Conservation (phyloP, 2,329 filamentous ascomycete species). For the Nothophaeocryptopus gaeumannii region DNA sequence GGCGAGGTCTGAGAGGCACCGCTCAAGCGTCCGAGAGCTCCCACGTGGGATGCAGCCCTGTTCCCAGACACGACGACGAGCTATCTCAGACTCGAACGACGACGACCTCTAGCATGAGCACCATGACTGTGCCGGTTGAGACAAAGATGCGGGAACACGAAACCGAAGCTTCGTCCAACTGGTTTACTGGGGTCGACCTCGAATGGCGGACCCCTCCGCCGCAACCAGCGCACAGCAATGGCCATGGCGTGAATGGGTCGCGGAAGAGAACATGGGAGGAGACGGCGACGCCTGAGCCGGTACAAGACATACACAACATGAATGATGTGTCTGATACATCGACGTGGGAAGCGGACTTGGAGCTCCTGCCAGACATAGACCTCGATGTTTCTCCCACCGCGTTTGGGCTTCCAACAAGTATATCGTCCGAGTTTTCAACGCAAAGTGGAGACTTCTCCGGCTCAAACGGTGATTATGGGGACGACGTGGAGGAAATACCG, state of each 20-base stretch:
- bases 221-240: constrained; percentile 8
- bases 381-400: constrained; percentile 3
- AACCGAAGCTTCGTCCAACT: constrained; percentile 2
- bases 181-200: constrained; percentile 22
- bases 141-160: constrained; percentile 16
- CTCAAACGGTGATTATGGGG: constrained; percentile 6
- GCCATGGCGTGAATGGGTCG: constrained; percentile 14
- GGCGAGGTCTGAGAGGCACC: too few relatives aligned
- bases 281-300: constrained; percentile 10
- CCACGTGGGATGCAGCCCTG: too few relatives aligned
- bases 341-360: constrained; percentile 12
- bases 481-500: constrained; percentile 21
- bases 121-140: constrained; percentile 16
- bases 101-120: constrained; percentile 9
- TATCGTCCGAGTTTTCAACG: constrained; percentile 13
- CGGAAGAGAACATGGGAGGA: constrained; percentile 24
- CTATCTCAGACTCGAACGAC: too few relatives aligned
- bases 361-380: constrained; percentile 8
- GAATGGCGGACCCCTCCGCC: constrained; percentile 23
- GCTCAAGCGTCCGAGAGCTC: too few relatives aligned
- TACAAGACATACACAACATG: constrained; percentile 6
- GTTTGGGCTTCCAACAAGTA: constrained; percentile 3
- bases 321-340: constrained; percentile 1
- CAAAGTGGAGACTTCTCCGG: constrained; percentile 12
- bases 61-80: too few relatives aligned